Evolutionary conservation across 306 rosid genomes (phyloP), one percentile per base, ranked within the genome.

Genomic region (Trifolium dubium): DNA sequence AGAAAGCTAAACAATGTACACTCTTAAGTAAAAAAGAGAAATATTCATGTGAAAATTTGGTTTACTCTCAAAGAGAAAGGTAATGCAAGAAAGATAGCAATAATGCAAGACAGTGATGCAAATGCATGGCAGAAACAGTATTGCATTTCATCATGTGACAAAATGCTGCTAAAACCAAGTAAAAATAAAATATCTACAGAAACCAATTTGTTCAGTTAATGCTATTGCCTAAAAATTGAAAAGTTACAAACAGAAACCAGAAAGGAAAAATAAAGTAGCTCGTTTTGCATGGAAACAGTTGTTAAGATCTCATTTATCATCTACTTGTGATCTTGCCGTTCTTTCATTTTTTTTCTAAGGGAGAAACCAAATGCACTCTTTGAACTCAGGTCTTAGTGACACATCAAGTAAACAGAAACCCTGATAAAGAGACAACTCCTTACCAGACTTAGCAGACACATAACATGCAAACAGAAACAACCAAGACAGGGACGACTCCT

Each of bases 401-500:
- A 50, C 10, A 61, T 69, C 32, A 47, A 64, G 15, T 56, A 23
- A 11, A 72, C 2, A 12, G 54, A 66, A 72, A 56, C 55, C 73
- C 64, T 13, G 15, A 28, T 3, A 56, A 50, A 50, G 55, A 15
- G n/a, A 44, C 13, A 44, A 44, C 15, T 44, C 14, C 49, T 43
- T 43, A 44, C n/a, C 50, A 44, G 4, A 43, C 2, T 1, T 53
- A 18, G 4, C 65, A 51, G 4, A 30, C 65, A 41, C 8, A 46
- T 72, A 47, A 74, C 41, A 49, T 58, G 19, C 28, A 56, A 56
- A 67, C 5, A 15, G 37, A 71, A 72, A 72, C 44, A 40, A 63
- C 39, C 72, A 68, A 30, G 74, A 34, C 60, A 30, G 23, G 58
- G 62, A 68, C 28, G 62, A 74, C 31, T 74, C 51, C 80, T 82